Base-by-base conservation (phyloP, 306 rosid species). In the Castanopsis chinensis region DNA sequence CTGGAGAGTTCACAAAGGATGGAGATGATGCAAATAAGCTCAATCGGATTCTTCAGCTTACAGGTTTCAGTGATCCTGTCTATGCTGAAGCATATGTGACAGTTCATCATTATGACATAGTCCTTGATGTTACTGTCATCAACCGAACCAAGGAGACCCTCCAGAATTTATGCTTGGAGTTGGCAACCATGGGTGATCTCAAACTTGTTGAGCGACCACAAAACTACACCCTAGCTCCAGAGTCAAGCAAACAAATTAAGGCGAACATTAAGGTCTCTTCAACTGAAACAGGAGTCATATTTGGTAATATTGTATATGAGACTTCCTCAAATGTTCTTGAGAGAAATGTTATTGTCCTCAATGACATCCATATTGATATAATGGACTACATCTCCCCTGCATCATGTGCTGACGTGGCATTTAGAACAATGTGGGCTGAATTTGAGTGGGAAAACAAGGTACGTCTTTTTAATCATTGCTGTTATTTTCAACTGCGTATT, bases 371-470 rank as follows among this genome's bases (percentile, higher is more conserved):
- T 86, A 96, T 96, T 83, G 99, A 96, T 87, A 96, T 96, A 81
- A 96, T 96, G 99, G 99, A 96, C 81, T 96, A 96, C 89, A 96
- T 96, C 77, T 93, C 99, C 81, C 98, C 99, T 71, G 96, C 99
- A 64, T 89, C 91, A 60, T 96, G 99, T 74, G 88, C 98, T 75
- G 99, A 96, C 76, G 91, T 86, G 79, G 89, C 96, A 80, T 96
- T 96, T 60, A 90, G 99, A 86, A 90, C 97, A 41, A 96, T 96
- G 99, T 96, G 99, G 99, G 99, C 99, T 54, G 99, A 96, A 75
- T 96, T 96, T 83, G 99, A 96, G 78, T 96, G 99, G 99, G 99
- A 96, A 81, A 96, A 96, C 86, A 96, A 96, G 98, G 99, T 96
- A 91, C 5, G 41, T 28, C 59, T 53, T 20, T 68, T 71, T 14